Evolutionary conservation across 352 stramenopile genomes (phyloP).

Genomic region (Pythium myriotylum): DNA sequence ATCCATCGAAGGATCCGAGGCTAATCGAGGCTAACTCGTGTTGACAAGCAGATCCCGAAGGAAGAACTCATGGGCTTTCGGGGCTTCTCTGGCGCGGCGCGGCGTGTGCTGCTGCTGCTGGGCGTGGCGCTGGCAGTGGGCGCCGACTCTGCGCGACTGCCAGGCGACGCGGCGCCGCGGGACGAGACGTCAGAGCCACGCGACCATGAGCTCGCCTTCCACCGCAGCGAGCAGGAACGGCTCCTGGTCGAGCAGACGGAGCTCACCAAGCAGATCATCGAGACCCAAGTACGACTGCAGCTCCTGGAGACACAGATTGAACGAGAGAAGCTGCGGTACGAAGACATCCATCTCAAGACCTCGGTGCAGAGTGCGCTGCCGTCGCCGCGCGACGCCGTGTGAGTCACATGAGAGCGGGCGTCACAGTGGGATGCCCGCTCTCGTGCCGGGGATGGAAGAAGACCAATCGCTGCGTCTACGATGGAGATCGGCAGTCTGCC

Average conservation of each 20-base stretch:
- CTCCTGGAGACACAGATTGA: slow-evolving; percentile 2
- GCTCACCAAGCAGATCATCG: neutral
- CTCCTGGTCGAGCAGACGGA: slow-evolving; percentile 1
- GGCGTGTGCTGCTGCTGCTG: too few species aligned
- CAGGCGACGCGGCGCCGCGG: too few species aligned
- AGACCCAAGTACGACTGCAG: neutral
- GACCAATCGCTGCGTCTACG: slow-evolving; percentile 15
- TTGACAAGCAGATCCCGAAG: too few species aligned
- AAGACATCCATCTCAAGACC: slow-evolving; percentile 1
- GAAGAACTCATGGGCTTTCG: too few species aligned
- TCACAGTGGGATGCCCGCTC: too few species aligned
- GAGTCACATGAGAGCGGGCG: slow-evolving; percentile 1
- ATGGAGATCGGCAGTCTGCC: slow-evolving; percentile 6
- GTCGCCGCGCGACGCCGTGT: slow-evolving; percentile 6
- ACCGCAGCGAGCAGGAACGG: slow-evolving; percentile 11
- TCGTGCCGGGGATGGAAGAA: slow-evolving; percentile 22
- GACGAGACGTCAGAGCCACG: too few species aligned
- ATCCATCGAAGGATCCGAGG: too few species aligned
- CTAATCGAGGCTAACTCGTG: too few species aligned
- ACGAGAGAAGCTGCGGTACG: slow-evolving; percentile 8
- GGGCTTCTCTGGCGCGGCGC: too few species aligned
- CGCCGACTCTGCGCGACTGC: too few species aligned
- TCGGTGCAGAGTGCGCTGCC: slow-evolving; percentile 12
- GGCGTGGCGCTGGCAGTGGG: too few species aligned
- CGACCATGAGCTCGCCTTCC: neutral